Base-by-base conservation (phyloP, 108 stramenopile species). In the Seminavis robusta region DNA sequence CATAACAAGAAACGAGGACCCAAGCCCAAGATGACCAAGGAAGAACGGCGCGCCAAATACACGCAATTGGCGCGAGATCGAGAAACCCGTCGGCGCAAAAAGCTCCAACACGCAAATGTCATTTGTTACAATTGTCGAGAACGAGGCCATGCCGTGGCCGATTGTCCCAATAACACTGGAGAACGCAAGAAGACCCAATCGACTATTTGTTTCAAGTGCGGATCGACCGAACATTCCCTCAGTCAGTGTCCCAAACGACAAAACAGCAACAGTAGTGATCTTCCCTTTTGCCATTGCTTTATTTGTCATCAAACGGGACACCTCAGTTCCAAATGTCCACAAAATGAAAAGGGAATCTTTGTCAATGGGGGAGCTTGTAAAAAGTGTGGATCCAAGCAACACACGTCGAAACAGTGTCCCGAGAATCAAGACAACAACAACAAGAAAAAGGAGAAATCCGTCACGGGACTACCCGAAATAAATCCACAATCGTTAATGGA, bases 141-240 rank as follows among this genome's bases (percentile, higher is more conserved):
- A 53, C 67, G 42, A 34, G 90, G 90, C 0, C 90, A 92, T 48
- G 52, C 64, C 6, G 80, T 81, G 3, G 66, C 69, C 21, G 54
- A 76, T 28, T 92, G 90, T 55, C 82, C 82, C 10, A 19, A 56
- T 16, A 33, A 17, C 52, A 53, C 15, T 56, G 3, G 33, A 44
- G 37, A 47, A 60, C 47, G 25, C 21, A 66, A 30, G 9, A 29
- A 21, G 20, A 33, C n/a, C 16, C 30, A 32, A 33, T n/a, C n/a
- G 33, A 67, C 42, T 39, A 71, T 85, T 19, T 92, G 90, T 53
- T 92, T 79, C 73, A 87, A 87, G 58, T 92, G 90, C 60, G 90
- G 90, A 1, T 76, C 71, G 20, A 73, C 61, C 1, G 86, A 92
- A 30, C 90, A 92, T 61, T 50, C 76, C 8, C 63, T 85, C n/a